Percentiles rank a stretch among this genome's conserved stretches.
Conservation (phyloP, 805 yeast genomes). For the Kluyveromyces dobzhanskii region DNA sequence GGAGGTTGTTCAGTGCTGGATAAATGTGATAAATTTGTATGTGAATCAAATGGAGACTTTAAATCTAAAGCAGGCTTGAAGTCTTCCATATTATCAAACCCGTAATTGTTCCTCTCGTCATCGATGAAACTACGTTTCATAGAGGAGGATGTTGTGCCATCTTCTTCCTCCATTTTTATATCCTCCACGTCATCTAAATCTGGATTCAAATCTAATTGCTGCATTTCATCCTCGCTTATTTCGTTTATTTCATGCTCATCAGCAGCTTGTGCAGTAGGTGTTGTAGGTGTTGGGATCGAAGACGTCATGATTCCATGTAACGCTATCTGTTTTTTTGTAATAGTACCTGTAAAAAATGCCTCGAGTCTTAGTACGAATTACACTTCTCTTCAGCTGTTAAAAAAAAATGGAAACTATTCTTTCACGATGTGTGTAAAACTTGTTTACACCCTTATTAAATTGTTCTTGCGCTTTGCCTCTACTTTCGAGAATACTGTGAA, state of each 20-base stretch:
- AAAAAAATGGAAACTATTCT: too few relatives aligned
- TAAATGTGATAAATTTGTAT: constrained; percentile 8
- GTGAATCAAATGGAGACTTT: constrained; percentile 25
- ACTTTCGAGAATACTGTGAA: too few relatives aligned
- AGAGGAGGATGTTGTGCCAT: neutral
- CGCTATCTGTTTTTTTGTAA: too few relatives aligned
- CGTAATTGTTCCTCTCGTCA: constrained; percentile 8
- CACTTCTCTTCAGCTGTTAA: too few relatives aligned
- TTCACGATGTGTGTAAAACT: too few relatives aligned
- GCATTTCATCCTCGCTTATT: neutral
- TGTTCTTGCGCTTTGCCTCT: too few relatives aligned
- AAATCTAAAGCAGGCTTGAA: constrained; percentile 24
- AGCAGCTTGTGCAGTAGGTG: constrained; percentile 1
- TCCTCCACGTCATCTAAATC: constrained; percentile 3
- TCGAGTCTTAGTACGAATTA: too few relatives aligned
- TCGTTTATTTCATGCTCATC: constrained; percentile 2
- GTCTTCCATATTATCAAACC: constrained; percentile 25
- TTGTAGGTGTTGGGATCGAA: neutral
- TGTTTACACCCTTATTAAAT: too few relatives aligned
- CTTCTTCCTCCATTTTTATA: neutral
- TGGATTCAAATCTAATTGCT: constrained; percentile 3
- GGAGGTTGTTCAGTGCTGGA: neutral
- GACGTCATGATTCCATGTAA: too few relatives aligned
- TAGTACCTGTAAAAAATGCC: too few relatives aligned
- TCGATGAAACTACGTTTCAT: constrained; percentile 1